Conservation (phyloP, 2,329 filamentous ascomycete species). For the Arthrocladium fulminans region DNA sequence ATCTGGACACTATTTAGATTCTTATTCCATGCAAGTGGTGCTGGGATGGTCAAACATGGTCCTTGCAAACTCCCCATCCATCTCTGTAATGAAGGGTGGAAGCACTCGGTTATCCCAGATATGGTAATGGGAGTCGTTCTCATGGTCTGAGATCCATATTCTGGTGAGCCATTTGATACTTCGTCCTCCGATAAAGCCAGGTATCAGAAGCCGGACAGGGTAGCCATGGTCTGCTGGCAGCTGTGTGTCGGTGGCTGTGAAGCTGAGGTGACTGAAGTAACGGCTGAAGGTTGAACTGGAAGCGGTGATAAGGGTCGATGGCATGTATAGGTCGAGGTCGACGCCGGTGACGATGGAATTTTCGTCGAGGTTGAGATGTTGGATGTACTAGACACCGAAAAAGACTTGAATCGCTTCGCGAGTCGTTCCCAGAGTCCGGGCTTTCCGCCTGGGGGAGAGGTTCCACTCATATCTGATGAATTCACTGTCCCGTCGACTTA, state of each 20-base stretch:
- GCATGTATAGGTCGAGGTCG: neutral
- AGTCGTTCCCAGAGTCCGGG: neutral
- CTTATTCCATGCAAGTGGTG: constrained; percentile 42
- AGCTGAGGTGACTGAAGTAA: neutral
- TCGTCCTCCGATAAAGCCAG: constrained; percentile 35
- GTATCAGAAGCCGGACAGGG: constrained; percentile 35
- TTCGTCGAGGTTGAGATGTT: neutral
- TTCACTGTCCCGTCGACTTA: neutral
- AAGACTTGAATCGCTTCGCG: neutral
- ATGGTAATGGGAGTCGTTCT: constrained; percentile 39
- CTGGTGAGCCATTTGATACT: constrained; percentile 36
- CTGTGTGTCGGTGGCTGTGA: neutral
- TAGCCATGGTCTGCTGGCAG: constrained; percentile 39
- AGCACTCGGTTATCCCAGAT: constrained; percentile 44
- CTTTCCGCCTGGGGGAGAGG: neutral
- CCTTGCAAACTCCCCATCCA: constrained; percentile 40
- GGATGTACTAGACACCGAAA: neutral
- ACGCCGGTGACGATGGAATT: neutral
- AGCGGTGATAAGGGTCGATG: neutral
- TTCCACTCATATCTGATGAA: neutral
- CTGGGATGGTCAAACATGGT: constrained; percentile 42
- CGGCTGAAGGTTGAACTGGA: constrained; percentile 1
- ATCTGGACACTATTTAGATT: constrained; percentile 42
- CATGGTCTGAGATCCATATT: constrained; percentile 34
- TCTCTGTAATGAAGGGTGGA: constrained; percentile 41